A percentile compares a stretch with the other conserved stretches of the same genome.
phyloP scores from a whole-genome alignment of 1,284 basidiomycete genomes.

The Cryptococcus hybrid region DNA sequence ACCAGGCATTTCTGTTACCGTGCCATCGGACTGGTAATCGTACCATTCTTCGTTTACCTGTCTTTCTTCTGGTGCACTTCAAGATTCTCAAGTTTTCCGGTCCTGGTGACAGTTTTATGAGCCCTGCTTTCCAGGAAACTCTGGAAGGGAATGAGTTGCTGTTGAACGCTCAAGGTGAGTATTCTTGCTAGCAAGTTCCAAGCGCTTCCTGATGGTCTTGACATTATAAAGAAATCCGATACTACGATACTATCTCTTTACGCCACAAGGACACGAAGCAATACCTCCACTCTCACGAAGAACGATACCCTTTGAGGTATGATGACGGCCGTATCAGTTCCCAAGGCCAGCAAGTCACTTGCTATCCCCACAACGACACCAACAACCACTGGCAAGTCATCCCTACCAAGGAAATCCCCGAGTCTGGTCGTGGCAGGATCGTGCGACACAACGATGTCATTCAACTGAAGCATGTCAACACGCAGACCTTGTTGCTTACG shows the following conservation, averaged over 20 bases:
- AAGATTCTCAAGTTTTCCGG: slow-evolving; percentile 86
- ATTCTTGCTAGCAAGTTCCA: not conserved
- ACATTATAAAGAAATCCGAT: slow-evolving; percentile 74
- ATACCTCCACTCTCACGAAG: slow-evolving; percentile 88
- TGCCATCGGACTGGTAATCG: slow-evolving; percentile 77
- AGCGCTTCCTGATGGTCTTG: not conserved
- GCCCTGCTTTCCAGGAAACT: slow-evolving; percentile 96
- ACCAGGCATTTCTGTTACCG: slow-evolving; percentile 85
- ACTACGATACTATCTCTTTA: slow-evolving; percentile 83
- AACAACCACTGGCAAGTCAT: slow-evolving; percentile 97
- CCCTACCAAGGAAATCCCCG: slow-evolving; percentile 86
- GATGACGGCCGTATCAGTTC: slow-evolving; percentile 95
- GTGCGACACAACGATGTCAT: slow-evolving; percentile 86
- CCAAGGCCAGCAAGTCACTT: slow-evolving; percentile 99
- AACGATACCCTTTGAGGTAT: slow-evolving; percentile 87
- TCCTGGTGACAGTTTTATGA: slow-evolving; percentile 96
- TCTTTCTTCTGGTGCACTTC: slow-evolving; percentile 93
- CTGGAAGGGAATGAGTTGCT: slow-evolving; percentile 88
- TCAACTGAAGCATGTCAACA: slow-evolving; percentile 84
- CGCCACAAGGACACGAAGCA: slow-evolving; percentile 91
- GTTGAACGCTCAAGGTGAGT: slow-evolving; percentile 78
- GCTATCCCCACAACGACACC: slow-evolving; percentile 66
- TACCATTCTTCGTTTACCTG: slow-evolving; percentile 88
- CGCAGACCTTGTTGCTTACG: slow-evolving; percentile 78
- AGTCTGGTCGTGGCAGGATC: slow-evolving; percentile 80